Evolutionary conservation across 1,284 basidiomycete genomes (phyloP), one percentile per base, ranked within the genome.

Genomic region (Microbotryum lychnidis-dioicae): DNA sequence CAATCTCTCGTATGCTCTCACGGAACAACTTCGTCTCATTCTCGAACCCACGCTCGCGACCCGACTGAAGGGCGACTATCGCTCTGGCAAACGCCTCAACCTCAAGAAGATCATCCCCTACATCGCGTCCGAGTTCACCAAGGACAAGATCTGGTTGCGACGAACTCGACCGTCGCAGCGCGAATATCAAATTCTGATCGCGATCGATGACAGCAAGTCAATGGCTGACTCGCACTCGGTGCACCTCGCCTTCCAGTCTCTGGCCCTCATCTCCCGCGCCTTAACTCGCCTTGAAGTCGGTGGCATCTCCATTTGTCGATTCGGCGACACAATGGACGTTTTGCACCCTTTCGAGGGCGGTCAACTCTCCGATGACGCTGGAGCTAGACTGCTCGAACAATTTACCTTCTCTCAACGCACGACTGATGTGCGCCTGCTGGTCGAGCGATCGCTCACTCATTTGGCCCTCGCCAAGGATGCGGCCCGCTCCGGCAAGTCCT

Each of bases 91-190:
- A 78, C 83, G 96, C 27, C 83, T 99, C 52, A 98, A 98, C 77
- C 97, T 99, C 94, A 91, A 94, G 75, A 96, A 96, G 79, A 93
- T 99, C 75, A 92, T 99, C 60, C 86, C 91, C 2, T 99, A 97
- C 79, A 94, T 99, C 69, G 96, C 96, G 10, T 91, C 88, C 75
- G 96, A 99, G 78, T 99, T 92, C 79, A 97, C 93, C 61, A 98
- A 98, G 76, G 96, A 99, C 81, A 96, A 96, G 79, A 98, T 98
- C 71, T 99, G 96, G 96, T 80, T 98, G 42, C 85, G 96, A 31
- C 83, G 96, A 33, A 97, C 93, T 6, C 86, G 89, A 63, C 94
- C 96, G 1, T 91, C 88, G 71, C 85, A 90, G 72, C 84, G 96
- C 56, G 93, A 97, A 75, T 98, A 98, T 76, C 96, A 98, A 73